Evolutionary conservation across 225 moss, liverwort and hornwort species (phyloP).

Genomic region (Sphagnum tenellum): DNA sequence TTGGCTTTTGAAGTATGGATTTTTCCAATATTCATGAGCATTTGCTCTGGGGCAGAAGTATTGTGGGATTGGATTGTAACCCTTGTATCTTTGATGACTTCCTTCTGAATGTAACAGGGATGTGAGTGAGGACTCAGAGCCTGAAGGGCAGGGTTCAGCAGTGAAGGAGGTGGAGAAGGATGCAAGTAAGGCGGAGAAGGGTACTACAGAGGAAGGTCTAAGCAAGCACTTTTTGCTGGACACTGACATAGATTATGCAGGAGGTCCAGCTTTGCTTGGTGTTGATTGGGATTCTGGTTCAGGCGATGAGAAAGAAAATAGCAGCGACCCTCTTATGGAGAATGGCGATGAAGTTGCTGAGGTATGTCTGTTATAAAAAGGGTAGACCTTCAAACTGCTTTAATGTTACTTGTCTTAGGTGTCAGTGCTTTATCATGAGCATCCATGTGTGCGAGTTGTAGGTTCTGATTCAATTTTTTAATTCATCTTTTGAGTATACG

Average conservation of each 20-base stretch:
- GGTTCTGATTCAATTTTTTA: neutral
- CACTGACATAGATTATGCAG: constrained; percentile 48
- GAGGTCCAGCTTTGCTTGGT: constrained; percentile 24
- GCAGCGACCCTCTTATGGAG: constrained; percentile 19
- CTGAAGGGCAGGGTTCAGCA: constrained; percentile 23
- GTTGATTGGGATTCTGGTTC: constrained; percentile 30
- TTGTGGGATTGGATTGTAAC: no score
- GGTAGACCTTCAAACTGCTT: neutral
- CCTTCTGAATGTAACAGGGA: constrained; percentile 19
- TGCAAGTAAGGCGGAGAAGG: constrained; percentile 17
- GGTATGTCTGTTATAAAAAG: constrained; percentile 7
- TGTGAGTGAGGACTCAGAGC: constrained; percentile 52
- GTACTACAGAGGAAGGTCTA: constrained; percentile 20
- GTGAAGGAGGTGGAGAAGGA: constrained; percentile 44
- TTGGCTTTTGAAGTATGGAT: no score
- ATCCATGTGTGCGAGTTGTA: neutral
- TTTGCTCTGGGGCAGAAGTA: no score
- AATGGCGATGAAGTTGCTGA: constrained; percentile 38
- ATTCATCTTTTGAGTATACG: neutral
- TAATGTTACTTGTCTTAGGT: neutral
- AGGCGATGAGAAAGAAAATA: constrained; percentile 42
- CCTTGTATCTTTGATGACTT: neutral
- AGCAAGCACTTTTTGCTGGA: constrained; percentile 51
- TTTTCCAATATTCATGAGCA: no score
- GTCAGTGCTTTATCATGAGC: neutral